A percentile compares a stretch with the other conserved stretches of the same genome.
Conservation (phyloP, 495 filamentous ascomycete genomes). For the Podospora comata region DNA sequence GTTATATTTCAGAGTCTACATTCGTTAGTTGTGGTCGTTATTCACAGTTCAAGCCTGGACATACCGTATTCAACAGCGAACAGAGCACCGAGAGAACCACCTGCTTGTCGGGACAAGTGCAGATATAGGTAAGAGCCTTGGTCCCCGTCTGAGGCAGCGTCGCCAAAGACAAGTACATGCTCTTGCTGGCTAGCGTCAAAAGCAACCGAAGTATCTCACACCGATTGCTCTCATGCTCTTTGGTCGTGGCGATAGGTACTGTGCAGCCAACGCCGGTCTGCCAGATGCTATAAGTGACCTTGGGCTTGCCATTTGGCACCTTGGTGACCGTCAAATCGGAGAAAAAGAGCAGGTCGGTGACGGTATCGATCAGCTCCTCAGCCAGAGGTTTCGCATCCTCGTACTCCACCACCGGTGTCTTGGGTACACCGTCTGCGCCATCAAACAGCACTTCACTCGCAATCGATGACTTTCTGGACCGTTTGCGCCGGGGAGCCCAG, state of each 20-base stretch:
- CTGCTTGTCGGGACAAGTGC: conserved; percentile 84
- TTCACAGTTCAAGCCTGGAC: conserved; percentile 26
- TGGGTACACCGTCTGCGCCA: conserved; percentile 59
- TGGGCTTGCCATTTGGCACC: conserved; percentile 62
- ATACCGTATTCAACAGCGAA: conserved; percentile 92
- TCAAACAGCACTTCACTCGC: conserved; percentile 81
- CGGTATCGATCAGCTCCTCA: conserved; percentile 88
- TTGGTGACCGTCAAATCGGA: conserved; percentile 79
- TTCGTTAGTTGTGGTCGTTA: conserved; percentile 22
- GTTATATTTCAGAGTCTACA: conserved; percentile 90
- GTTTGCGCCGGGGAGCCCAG: conserved; percentile 73
- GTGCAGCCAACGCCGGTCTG: conserved; percentile 97
- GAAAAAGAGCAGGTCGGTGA: conserved; percentile 89
- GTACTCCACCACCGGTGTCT: conserved; percentile 56
- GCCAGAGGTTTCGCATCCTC: conserved; percentile 85
- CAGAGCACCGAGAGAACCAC: conserved; percentile 83
- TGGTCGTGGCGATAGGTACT: conserved; percentile 79
- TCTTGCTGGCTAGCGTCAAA: conserved; percentile 80
- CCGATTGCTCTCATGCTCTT: conserved; percentile 86
- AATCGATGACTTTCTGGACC: conserved; percentile 48
- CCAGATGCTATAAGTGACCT: conserved; percentile 94
- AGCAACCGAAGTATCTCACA: conserved; percentile 86
- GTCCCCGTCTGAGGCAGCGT: conserved; percentile 81
- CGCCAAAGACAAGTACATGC: conserved; percentile 87
- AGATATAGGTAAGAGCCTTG: conserved; percentile 83